Conservation (phyloP, 495 filamentous ascomycete genomes). For the Hypoxylon crocopeplum region DNA sequence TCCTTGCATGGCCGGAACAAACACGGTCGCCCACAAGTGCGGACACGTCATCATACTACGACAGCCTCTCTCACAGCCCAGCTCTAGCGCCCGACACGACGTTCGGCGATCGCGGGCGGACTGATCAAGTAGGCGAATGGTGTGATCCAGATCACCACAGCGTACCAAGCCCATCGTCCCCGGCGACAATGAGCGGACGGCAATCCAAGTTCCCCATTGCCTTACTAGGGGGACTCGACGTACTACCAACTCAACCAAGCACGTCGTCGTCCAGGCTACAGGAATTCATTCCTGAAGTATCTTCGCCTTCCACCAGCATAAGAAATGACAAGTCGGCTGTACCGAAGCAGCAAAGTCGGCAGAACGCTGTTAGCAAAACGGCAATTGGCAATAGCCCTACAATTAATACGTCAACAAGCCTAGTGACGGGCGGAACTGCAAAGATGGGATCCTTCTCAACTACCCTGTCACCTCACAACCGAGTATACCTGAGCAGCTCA, state of each 20-base stretch:
- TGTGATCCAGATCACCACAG: slow-evolving; percentile 4
- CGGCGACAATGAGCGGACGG: neutral
- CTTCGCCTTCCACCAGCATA: neutral
- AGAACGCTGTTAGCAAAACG: neutral
- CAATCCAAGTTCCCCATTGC: neutral
- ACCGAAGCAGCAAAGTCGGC: neutral
- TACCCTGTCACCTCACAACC: too few relatives aligned
- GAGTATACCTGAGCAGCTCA: too few relatives aligned
- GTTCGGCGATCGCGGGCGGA: neutral
- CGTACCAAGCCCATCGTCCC: neutral
- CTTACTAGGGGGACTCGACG: neutral
- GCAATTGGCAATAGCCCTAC: neutral
- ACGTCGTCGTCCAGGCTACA: neutral
- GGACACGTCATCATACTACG: neutral
- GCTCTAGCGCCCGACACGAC: neutral
- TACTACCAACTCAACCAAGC: neutral
- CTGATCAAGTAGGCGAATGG: neutral
- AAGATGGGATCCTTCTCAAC: too few relatives aligned
- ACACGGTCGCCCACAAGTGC: neutral
- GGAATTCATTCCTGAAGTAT: neutral
- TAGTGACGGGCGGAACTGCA: too few relatives aligned
- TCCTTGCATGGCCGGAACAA: slow-evolving; percentile 1
- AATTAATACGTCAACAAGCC: neutral
- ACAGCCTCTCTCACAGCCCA: neutral
- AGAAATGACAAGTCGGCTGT: neutral